Evolutionary conservation across 2,329 filamentous ascomycete species (phyloP).

Genomic region (Penicillium sp.): DNA sequence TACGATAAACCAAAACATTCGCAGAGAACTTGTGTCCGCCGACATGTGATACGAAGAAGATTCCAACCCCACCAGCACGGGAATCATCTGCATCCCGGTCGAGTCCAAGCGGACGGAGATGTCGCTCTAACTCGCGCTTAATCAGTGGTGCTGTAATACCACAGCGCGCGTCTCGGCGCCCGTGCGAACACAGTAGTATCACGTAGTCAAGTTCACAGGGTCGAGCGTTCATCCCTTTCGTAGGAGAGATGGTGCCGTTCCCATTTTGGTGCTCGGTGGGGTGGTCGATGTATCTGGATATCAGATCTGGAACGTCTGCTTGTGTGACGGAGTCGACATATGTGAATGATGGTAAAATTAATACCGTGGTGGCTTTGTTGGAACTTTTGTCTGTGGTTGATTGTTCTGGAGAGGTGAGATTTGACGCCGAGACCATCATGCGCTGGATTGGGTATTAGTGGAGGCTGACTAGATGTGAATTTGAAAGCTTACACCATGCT

Average conservation of each 20-base stretch:
- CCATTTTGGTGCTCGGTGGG: constrained; percentile 55
- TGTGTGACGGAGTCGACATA: constrained; percentile 76
- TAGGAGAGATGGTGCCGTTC: constrained; percentile 35
- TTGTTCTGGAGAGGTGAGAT: constrained; percentile 27
- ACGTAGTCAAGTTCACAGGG: constrained; percentile 77
- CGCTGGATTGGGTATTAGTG: constrained; percentile 20
- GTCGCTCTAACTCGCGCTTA: constrained; percentile 76
- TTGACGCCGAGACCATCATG: constrained; percentile 41
- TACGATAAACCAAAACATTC: constrained; percentile 84
- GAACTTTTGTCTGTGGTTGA: constrained; percentile 4
- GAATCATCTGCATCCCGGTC: constrained; percentile 80
- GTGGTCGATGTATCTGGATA: constrained; percentile 65
- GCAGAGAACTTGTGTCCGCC: constrained; percentile 93
- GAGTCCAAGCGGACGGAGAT: constrained; percentile 74
- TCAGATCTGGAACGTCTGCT: constrained; percentile 61
- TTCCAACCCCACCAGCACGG: constrained; percentile 78
- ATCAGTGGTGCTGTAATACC: constrained; percentile 84
- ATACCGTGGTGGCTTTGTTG: constrained; percentile 62
- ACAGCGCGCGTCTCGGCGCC: constrained; percentile 84
- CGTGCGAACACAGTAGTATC: constrained; percentile 85
- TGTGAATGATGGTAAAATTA: constrained; percentile 79
- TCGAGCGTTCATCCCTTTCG: constrained; percentile 46
- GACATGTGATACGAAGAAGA: constrained; percentile 90
- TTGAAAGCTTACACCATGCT: constrained; percentile 61
- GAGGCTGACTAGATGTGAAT: background rate